A percentile compares a stretch with the other conserved stretches of the same genome.
phyloP scores from a whole-genome alignment of 345 rosid species.

The Salix dunnii region DNA sequence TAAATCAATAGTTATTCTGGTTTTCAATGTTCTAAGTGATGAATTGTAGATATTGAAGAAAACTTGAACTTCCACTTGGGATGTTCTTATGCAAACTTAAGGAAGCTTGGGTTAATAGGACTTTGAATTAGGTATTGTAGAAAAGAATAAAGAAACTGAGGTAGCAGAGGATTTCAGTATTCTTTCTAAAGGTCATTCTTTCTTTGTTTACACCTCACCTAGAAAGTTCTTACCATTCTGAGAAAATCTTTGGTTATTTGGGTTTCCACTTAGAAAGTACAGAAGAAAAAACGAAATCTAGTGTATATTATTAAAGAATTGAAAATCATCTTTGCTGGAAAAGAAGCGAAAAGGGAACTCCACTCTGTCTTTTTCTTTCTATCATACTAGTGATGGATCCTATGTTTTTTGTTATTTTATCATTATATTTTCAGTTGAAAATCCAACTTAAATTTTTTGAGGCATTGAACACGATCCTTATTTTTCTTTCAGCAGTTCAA shows the following conservation, averaged over 20 bases:
- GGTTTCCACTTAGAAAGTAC: not conserved
- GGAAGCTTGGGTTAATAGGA: not conserved
- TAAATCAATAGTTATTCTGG: not conserved
- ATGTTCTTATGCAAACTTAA: not conserved
- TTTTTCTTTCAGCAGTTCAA: conserved; percentile 29
- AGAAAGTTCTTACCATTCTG: not conserved
- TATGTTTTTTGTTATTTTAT: not conserved
- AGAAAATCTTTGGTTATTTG: not conserved
- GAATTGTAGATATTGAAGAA: not conserved
- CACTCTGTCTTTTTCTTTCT: not conserved
- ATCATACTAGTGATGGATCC: not conserved
- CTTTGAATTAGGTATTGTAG: not conserved
- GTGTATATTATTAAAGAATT: not conserved
- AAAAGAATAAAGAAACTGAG: not conserved
- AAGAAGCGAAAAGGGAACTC: not conserved
- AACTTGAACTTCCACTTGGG: not conserved
- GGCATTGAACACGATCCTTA: conserved; percentile 1
- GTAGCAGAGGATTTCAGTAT: not conserved
- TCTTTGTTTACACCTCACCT: not conserved
- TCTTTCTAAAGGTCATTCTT: not conserved
- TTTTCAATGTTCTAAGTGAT: not conserved
- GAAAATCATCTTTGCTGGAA: not conserved
- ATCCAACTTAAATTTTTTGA: not conserved
- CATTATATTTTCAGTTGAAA: conserved; percentile 1
- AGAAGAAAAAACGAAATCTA: not conserved